A percentile compares a stretch with the other conserved stretches of the same genome.
Conservation (phyloP, 2,329 filamentous ascomycete genomes). For the Venturiaceae sp. region DNA sequence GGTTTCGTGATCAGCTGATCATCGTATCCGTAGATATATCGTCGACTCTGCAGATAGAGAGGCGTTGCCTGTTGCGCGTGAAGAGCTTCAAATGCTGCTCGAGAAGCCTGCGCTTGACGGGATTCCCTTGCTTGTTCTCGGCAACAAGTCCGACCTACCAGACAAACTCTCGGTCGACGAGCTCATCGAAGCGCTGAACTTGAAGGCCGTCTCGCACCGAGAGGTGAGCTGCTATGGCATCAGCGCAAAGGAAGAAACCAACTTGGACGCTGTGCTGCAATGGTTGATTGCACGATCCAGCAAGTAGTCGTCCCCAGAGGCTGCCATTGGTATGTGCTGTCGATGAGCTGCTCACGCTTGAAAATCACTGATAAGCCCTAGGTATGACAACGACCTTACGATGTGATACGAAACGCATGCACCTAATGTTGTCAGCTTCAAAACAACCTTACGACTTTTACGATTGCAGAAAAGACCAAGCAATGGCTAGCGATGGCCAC, state of each 20-base stretch:
- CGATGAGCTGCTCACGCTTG: not conserved
- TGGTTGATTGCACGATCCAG: conserved; percentile 59
- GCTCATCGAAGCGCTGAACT: conserved; percentile 82
- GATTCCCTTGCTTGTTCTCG: conserved; percentile 87
- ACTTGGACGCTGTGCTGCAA: conserved; percentile 90
- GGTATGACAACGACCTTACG: not conserved
- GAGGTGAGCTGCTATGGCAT: conserved; percentile 99
- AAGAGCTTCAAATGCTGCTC: conserved; percentile 86
- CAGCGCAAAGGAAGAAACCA: conserved; percentile 97
- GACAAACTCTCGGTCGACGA: conserved; percentile 88
- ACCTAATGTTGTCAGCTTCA: not conserved
- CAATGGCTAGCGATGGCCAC: conserved; percentile 3
- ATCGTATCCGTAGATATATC: conserved; percentile 61
- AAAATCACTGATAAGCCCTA: not conserved
- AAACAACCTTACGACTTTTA: conserved; percentile 3
- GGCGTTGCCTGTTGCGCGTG: conserved; percentile 73
- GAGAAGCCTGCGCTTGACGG: conserved; percentile 74
- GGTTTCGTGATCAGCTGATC: conserved; percentile 2
- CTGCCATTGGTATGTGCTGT: not conserved
- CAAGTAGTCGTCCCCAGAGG: conserved; percentile 1
- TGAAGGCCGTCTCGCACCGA: conserved; percentile 80
- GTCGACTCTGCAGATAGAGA: conserved; percentile 87
- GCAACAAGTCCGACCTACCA: conserved; percentile 95
- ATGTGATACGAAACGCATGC: not conserved
- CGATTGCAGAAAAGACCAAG: conserved; percentile 2